Percentiles rank a stretch among this genome's conserved stretches.
phyloP scores from a whole-genome alignment of 2,329 filamentous ascomycete species.

The Aspergillus arachidicola region DNA sequence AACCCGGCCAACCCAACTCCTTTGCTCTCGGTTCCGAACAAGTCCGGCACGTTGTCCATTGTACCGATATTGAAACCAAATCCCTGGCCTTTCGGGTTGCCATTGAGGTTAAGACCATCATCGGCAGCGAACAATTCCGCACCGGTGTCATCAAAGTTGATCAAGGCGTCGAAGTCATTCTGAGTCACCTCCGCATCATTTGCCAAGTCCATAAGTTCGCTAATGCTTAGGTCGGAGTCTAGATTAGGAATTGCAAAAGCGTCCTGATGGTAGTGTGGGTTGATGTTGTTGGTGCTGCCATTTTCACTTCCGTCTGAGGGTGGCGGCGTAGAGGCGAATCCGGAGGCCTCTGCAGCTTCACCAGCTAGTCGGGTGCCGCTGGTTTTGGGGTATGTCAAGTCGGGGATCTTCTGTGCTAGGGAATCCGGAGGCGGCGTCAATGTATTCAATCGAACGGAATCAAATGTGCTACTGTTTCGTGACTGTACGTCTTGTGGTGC shows the following conservation, averaged over 20 bases:
- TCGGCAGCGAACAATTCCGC: constrained; percentile 40
- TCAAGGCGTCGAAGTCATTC: constrained; percentile 50
- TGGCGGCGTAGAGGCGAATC: constrained; percentile 45
- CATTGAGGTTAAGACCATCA: constrained; percentile 15
- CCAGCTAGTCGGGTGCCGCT: constrained; percentile 21
- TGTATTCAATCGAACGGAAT: constrained; percentile 30
- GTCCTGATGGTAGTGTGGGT: constrained; percentile 31
- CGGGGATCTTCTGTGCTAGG: constrained; percentile 42
- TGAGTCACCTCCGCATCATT: constrained; percentile 49
- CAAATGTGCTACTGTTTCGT: constrained; percentile 20
- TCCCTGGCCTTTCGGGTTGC: constrained; percentile 13
- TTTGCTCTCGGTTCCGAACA: constrained; percentile 21
- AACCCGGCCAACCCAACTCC: constrained; percentile 11
- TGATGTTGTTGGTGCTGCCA: constrained; percentile 43
- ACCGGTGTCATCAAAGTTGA: constrained; percentile 48
- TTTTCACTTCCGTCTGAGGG: constrained; percentile 48
- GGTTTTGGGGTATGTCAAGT: constrained; percentile 38
- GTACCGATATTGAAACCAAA: constrained; percentile 16
- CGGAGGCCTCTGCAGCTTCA: constrained; percentile 24
- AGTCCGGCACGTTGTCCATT: constrained; percentile 18
- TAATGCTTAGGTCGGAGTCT: constrained; percentile 40
- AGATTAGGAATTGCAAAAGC: constrained; percentile 33
- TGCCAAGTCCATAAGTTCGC: constrained; percentile 46
- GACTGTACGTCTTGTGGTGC: constrained; percentile 35
- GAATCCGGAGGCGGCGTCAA: constrained; percentile 47